A percentile compares a stretch with the other conserved stretches of the same genome.
These are phyloP conservation scores for Suhomyces prunicola DNA, from an alignment of 805 yeast species.

Conservation along the genomic window DNA sequence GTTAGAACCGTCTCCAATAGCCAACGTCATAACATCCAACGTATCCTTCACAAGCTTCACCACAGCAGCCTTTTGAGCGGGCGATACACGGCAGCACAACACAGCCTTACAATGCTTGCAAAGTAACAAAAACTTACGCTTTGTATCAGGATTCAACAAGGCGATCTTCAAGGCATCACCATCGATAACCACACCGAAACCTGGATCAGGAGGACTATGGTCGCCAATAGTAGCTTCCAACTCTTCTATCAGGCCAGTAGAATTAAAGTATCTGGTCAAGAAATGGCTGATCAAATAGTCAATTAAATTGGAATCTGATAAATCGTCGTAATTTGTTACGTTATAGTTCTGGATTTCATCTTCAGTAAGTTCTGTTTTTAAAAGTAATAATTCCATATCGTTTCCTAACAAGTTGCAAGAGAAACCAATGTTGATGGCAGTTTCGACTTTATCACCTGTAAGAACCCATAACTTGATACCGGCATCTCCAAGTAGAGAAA, in stretches of 20 bases:
- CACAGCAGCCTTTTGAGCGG: constrained; percentile 77
- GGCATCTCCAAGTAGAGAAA: constrained; percentile 60
- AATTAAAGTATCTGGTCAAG: constrained; percentile 51
- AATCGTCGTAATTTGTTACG: constrained; percentile 14
- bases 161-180: constrained; percentile 59
- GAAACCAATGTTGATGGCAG: constrained; percentile 81
- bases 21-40: constrained; percentile 71
- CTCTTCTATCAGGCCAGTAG: constrained; percentile 60
- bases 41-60: constrained; percentile 62
- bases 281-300: constrained; percentile 50
- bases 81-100: constrained; percentile 81
- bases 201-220: constrained; percentile 61
- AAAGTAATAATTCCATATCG: constrained; percentile 64
- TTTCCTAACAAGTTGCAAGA: constrained; percentile 68
- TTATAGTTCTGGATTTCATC: constrained; percentile 25
- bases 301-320: constrained; percentile 35
- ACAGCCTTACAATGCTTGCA: constrained; percentile 77
- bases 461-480: constrained; percentile 82
- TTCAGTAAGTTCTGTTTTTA: constrained; percentile 35
- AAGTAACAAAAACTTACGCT: constrained; percentile 58
- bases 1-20: constrained; percentile 85
- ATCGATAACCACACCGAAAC: constrained; percentile 63
- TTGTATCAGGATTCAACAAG: constrained; percentile 30
- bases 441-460: constrained; percentile 80
- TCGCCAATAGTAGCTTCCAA: constrained; percentile 52